Evolutionary conservation across 1,284 basidiomycete genomes (phyloP), one percentile per base, ranked within the genome.

Genomic region (Boletus mariae): DNA sequence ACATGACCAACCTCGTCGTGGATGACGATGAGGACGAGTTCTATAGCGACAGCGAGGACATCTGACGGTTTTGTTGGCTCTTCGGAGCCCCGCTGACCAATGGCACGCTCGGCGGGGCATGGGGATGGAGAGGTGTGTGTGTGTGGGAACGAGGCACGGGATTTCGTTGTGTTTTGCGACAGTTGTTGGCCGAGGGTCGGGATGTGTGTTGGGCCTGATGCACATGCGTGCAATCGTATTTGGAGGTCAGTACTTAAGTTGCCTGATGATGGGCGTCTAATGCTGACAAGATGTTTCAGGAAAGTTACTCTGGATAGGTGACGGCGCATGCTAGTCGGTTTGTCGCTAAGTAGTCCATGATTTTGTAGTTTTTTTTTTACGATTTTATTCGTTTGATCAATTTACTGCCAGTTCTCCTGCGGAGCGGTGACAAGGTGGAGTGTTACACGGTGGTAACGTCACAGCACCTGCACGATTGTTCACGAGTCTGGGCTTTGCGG

Each of bases 51-150:
- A 84, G 89, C 59, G 89, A 90, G 57, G 86, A 78, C 64, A 80
- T 92, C 76, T 92, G 89, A 92, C 89, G 80, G 76, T 85, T 75
- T 76, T 84, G 87, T 77, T 64, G 85, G 87, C 87, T 90, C 87
- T 75, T 69, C 61, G 85, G 85, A 87, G 86, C 85, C 84, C 78
- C 76, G 72, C 74, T 77, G 68, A 71, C 61, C 59, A 63, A 76
- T 76, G 70, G 57, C 50, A 81, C 78, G 81, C 69, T 80, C 73
- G 78, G 84, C 68, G 82, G 80, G 79, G 81, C 61, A 77, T 23
- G 61, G 68, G 17, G 17, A 17, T 68, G 75, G 67, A 61, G 67
- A 17, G 51, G 43, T n/a, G 48, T 44, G 15, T 50, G 47, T 29
- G 51, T 47, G 40, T n/a, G n/a, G 17, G 17, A 17, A 17, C 17